A percentile compares a stretch with the other conserved stretches of the same genome.
phyloP scores from a whole-genome alignment of 495 filamentous ascomycete species.

The Wilcoxina mikolae region DNA sequence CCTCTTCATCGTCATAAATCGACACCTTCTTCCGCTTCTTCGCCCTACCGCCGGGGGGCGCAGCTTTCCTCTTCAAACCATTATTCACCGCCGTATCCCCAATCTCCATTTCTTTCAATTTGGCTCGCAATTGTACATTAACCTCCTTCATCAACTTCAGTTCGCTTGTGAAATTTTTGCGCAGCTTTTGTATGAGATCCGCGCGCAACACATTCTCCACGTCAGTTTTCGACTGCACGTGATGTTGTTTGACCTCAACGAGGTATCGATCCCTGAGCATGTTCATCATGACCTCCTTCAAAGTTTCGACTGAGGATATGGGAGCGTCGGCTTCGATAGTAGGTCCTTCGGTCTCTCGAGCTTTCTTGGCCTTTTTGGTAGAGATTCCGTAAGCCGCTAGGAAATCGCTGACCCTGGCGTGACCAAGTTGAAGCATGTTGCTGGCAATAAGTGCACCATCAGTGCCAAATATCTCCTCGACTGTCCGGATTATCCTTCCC shows the following conservation, averaged over 20 bases:
- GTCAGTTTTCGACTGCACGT: constrained; percentile 30
- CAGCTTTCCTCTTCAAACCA: constrained; percentile 37
- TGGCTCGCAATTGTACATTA: constrained; percentile 39
- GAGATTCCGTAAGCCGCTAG: constrained; percentile 22
- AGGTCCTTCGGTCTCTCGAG: not conserved
- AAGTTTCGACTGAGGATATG: constrained; percentile 17
- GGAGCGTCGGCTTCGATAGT: constrained; percentile 7
- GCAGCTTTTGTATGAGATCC: constrained; percentile 33
- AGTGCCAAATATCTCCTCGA: constrained; percentile 53
- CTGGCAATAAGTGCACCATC: constrained; percentile 50
- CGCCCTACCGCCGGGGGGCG: constrained; percentile 30
- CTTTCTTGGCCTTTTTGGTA: constrained; percentile 10
- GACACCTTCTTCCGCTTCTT: constrained; percentile 23
- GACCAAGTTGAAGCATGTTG: constrained; percentile 60
- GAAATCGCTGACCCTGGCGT: constrained; percentile 59
- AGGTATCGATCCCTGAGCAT: constrained; percentile 25
- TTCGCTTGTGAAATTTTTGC: constrained; percentile 32
- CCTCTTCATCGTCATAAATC: constrained; percentile 22
- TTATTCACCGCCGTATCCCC: constrained; percentile 29
- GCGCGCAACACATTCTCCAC: constrained; percentile 31
- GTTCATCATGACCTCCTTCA: constrained; percentile 26
- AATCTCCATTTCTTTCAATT: constrained; percentile 36
- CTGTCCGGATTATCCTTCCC: constrained; percentile 65
- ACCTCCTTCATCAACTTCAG: constrained; percentile 45
- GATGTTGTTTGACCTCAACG: constrained; percentile 23